Conservation (phyloP, 176 grass and related monocot species). For the Eremochloa ophiuroides region DNA sequence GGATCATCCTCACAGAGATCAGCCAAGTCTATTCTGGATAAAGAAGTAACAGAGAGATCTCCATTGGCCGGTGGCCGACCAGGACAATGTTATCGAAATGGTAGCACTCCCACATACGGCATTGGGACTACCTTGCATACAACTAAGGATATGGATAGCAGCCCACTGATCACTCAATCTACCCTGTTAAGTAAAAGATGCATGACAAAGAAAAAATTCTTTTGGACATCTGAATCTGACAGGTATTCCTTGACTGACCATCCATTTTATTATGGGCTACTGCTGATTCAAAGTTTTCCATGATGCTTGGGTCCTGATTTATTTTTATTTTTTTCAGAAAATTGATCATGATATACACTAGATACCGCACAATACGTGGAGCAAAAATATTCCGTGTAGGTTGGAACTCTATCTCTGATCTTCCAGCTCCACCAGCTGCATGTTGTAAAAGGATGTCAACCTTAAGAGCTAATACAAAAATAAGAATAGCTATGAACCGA, state of each 20-base stretch:
- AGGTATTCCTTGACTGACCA: conserved; percentile 48
- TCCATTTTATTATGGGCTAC: background rate
- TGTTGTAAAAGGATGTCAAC: conserved; percentile 74
- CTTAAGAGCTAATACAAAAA: conserved; percentile 55
- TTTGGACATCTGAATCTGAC: conserved; percentile 66
- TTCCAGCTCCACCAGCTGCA: conserved; percentile 65
- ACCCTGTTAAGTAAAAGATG: conserved; percentile 32
- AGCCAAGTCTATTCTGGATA: conserved; percentile 5
- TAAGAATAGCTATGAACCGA: conserved; percentile 54
- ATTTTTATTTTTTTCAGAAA: conserved; percentile 48
- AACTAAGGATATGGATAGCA: conserved; percentile 19
- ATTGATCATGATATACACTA: conserved; percentile 73
- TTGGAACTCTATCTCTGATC: conserved; percentile 69
- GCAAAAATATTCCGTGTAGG: conserved; percentile 65
- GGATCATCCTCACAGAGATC: conserved; percentile 18
- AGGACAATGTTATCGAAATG: background rate
- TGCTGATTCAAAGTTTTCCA: background rate
- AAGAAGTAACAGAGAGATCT: conserved; percentile 19
- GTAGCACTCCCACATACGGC: background rate
- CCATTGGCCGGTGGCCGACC: background rate
- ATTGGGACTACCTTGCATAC: background rate
- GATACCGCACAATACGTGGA: conserved; percentile 57
- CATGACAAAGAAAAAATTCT: conserved; percentile 51
- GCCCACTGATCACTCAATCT: conserved; percentile 38
- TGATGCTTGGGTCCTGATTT: conserved; percentile 6